A percentile compares a stretch with the other conserved stretches of the same genome.
phyloP scores from a whole-genome alignment of 495 filamentous ascomycete genomes.

The Elaphomyces granulatus region DNA sequence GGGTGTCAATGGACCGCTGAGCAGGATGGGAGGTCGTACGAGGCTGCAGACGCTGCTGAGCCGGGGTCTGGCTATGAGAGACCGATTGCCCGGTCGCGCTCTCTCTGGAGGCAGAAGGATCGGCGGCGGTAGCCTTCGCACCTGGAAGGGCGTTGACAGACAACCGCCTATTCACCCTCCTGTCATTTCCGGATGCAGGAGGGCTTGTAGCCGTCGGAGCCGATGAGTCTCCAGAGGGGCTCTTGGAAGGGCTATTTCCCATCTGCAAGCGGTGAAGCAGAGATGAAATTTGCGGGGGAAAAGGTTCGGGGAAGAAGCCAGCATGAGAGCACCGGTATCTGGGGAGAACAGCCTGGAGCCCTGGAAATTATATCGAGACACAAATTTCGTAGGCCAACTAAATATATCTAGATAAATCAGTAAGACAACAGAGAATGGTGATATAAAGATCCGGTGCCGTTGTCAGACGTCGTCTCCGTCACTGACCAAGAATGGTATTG shows the following conservation, averaged over 20 bases:
- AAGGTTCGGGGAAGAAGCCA: constrained; percentile 7
- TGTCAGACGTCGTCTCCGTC: background rate
- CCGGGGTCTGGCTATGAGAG: constrained; percentile 19
- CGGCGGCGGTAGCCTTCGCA: constrained; percentile 27
- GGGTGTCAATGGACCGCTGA: constrained; percentile 10
- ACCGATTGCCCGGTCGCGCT: constrained; percentile 29
- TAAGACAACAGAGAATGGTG: background rate
- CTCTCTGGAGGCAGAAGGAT: constrained; percentile 29
- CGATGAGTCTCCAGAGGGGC: constrained; percentile 23
- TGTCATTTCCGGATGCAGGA: constrained; percentile 12
- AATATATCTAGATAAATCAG: background rate
- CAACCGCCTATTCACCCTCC: constrained; percentile 26
- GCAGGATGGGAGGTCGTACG: constrained; percentile 12
- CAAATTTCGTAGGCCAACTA: background rate
- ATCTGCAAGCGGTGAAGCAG: constrained; percentile 23
- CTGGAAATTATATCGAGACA: background rate
- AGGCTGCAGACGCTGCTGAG: constrained; percentile 25
- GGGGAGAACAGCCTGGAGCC: constrained; percentile 6
- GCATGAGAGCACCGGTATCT: constrained; percentile 12
- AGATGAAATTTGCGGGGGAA: constrained; percentile 4
- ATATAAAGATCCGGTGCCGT: constrained; percentile 1
- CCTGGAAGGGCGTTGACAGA: constrained; percentile 27
- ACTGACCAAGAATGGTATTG: constrained; percentile 11
- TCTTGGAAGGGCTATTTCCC: constrained; percentile 38
- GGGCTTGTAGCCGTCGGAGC: constrained; percentile 2